These are phyloP conservation scores for Colletotrichum tanaceti DNA, from an alignment of 2,329 filamentous ascomycete species.

Conservation along the genomic window DNA sequence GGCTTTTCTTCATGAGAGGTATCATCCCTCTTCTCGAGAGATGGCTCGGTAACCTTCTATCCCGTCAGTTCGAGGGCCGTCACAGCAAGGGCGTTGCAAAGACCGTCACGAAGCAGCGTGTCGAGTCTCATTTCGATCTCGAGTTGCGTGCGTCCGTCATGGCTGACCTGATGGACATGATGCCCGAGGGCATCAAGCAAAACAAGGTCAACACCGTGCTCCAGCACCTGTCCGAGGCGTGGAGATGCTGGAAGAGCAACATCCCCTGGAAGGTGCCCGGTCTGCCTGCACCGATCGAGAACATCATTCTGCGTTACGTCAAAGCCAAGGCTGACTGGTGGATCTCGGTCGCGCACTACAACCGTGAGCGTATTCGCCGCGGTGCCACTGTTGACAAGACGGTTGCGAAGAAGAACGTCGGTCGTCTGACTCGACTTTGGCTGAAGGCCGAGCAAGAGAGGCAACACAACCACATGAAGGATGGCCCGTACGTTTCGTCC, in stretches of 20 bases:
- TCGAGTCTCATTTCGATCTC: constrained; percentile 97
- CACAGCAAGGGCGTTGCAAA: constrained; percentile 99
- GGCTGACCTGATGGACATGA: constrained; percentile 99
- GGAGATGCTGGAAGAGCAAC: constrained; percentile 99
- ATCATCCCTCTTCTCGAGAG: constrained; percentile 96
- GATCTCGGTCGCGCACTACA: constrained; percentile 99
- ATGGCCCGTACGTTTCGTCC: constrained; percentile 96
- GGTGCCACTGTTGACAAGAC: constrained; percentile 99
- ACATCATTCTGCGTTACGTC: constrained; percentile 97
- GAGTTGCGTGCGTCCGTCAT: constrained; percentile 98
- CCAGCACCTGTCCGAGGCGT: constrained; percentile 96
- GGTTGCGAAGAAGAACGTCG: constrained; percentile 98
- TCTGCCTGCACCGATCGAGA: constrained; percentile 95
- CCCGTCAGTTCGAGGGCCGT: constrained; percentile 96
- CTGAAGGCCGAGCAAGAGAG: constrained; percentile 98
- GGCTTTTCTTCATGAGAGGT: constrained; percentile 99
- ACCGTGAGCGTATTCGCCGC: constrained; percentile 94
- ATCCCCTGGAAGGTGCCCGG: constrained; percentile 99
- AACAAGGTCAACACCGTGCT: constrained; percentile 99
- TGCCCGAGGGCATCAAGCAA: constrained; percentile 99
- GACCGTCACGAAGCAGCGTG: constrained; percentile 98
- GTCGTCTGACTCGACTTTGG: constrained; percentile 93
- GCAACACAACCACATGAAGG: constrained; percentile 99
- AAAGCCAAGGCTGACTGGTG: constrained; percentile 99
- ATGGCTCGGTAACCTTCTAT: constrained; percentile 96